Base-by-base conservation (phyloP, 176 grass and related monocot genomes). In the Musa itinerans region DNA sequence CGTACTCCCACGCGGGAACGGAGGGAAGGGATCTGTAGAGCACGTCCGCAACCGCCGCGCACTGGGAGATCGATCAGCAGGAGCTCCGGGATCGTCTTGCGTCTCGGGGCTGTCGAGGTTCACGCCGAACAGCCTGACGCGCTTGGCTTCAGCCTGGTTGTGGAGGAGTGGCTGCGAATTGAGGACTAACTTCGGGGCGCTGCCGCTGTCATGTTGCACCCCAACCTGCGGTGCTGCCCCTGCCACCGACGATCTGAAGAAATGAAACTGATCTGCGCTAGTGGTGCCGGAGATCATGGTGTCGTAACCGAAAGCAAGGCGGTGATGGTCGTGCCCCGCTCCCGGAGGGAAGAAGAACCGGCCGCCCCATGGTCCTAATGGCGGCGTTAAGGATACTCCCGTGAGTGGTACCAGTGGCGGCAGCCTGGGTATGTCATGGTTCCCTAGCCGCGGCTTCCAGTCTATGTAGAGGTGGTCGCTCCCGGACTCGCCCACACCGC, bases 401-500 rank as follows among this genome's bases (percentile, higher is more conserved):
- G 16, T n/a, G 17, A 61, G 57, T 8, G 57, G 57, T 19, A 19
- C 13, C 3, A 61, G 8, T 9, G 57, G 57, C 17, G 34, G 34
- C 34, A 21, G 57, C 57, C 17, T n/a, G 57, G 57, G 17, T 8
- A 61, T 61, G 17, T 21, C 16, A 9, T 61, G 57, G 57, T 61
- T 61, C 16, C 21, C 57, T 7, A 19, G 16, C 57, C 57, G 57
- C 16, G 57, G 57, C 57, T 61, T 61, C 57, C 57, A 61, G 57
- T 61, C 57, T 15, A 61, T 61, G 57, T 21, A 61, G 19, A 61
- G 57, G 57, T 61, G 57, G 57, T 61, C 57, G 4, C 57, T 15
- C 2, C 57, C 16, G 16, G 57, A 15, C 16, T 92, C 88, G 10
- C 83, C 82, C 26, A 73, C 72, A 25, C 80, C 93, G 63, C 93